These are phyloP conservation scores for Botrytis galanthina DNA, from an alignment of 2,329 filamentous ascomycete species.

Conservation along the genomic window DNA sequence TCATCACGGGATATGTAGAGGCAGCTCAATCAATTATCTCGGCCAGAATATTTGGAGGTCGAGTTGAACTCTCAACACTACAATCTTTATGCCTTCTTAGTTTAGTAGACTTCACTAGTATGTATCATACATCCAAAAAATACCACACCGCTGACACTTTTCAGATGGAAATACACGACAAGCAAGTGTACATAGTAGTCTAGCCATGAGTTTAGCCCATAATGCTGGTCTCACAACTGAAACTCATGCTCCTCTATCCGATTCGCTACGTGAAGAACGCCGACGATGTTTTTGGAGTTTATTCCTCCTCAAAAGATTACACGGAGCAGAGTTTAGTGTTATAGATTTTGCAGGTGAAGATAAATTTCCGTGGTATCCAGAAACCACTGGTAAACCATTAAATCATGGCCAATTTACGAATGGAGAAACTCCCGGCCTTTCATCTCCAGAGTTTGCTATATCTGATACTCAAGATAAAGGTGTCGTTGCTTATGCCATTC, in stretches of 20 bases:
- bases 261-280: constrained; percentile 34
- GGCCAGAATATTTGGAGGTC: constrained; percentile 40
- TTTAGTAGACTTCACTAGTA: constrained; percentile 42
- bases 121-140: neutral
- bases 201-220: constrained; percentile 47
- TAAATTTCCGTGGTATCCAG: constrained; percentile 42
- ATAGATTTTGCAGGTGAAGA: constrained; percentile 41
- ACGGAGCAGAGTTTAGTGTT: constrained; percentile 38
- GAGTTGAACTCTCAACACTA: constrained; percentile 42
- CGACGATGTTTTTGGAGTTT: constrained; percentile 40
- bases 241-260: constrained; percentile 23
- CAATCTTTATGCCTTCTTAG: constrained; percentile 43
- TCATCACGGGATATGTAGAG: constrained; percentile 42
- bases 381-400: constrained; percentile 37
- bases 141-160: neutral
- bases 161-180: constrained; percentile 47
- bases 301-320: constrained; percentile 37
- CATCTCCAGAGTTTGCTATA: constrained; percentile 24
- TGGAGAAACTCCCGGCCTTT: constrained; percentile 12
- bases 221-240: constrained; percentile 46
- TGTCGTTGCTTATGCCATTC: constrained; percentile 47
- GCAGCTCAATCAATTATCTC: constrained; percentile 38
- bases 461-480: constrained; percentile 39
- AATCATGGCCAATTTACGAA: constrained; percentile 24
- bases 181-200: constrained; percentile 45